These are phyloP conservation scores for Leccinum fibrillosum DNA, from an alignment of 768 basidiomycete species.

Conservation along the genomic window DNA sequence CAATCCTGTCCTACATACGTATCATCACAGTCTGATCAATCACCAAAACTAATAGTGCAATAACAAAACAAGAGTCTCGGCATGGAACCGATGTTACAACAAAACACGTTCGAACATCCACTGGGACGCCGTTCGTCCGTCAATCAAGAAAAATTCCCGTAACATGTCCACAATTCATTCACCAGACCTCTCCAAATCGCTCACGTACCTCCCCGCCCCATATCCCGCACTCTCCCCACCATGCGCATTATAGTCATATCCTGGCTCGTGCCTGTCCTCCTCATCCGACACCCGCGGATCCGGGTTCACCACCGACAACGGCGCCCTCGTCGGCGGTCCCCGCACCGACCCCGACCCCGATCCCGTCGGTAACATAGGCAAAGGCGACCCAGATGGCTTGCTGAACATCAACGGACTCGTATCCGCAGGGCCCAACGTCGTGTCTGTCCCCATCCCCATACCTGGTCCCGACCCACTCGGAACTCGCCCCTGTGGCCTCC, in stretches of 20 bases:
- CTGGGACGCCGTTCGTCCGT: neutral
- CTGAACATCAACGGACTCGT: constrained; percentile 46
- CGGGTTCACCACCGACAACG: constrained; percentile 28
- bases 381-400: constrained; percentile 37
- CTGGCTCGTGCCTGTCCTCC: constrained; percentile 27
- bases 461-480: constrained; percentile 18
- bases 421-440: constrained; percentile 31
- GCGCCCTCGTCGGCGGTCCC: constrained; percentile 8
- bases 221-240: constrained; percentile 34
- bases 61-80: neutral
- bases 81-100: neutral
- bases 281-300: constrained; percentile 28
- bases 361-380: constrained; percentile 28
- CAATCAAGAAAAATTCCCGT: neutral
- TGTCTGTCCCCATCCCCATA: neutral
- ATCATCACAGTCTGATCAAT: too few relatives aligned
- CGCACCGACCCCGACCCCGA: constrained; percentile 10
- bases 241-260: constrained; percentile 56
- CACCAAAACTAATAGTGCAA: neutral
- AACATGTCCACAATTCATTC: neutral
- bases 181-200: constrained; percentile 37
- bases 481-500: constrained; percentile 43
- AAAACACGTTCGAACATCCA: neutral
- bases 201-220: constrained; percentile 43
- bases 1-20: too few relatives aligned